Conservation (phyloP, 169 alveolate genomes). For the Babesia caballi region DNA sequence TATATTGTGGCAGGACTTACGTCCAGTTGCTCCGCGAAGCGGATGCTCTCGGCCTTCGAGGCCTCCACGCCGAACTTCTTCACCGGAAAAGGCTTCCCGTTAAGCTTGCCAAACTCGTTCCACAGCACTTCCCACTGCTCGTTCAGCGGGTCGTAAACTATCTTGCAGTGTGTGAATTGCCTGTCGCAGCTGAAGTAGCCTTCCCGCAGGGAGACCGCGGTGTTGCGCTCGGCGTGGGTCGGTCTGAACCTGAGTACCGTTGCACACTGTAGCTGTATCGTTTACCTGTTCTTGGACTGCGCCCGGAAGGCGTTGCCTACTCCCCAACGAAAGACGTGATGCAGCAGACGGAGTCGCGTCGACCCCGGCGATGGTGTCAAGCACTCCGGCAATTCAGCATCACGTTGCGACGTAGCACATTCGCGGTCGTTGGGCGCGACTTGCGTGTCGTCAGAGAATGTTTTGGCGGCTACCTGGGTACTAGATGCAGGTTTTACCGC, state of each 20-base stretch:
- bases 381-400: too few relatives aligned
- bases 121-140: conserved; percentile 83
- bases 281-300: conserved; percentile 72
- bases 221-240: conserved; percentile 62
- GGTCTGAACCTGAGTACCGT: conserved; percentile 60
- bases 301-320: conserved; percentile 73
- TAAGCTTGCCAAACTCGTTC: conserved; percentile 70
- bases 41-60: conserved; percentile 67
- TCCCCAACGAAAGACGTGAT: conserved; percentile 77
- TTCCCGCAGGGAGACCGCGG: conserved; percentile 65
- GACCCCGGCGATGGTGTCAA: conserved; percentile 43
- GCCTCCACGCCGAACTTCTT: conserved; percentile 74
- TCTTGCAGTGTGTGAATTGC: conserved; percentile 56
- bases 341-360: conserved; percentile 21
- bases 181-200: conserved; percentile 63
- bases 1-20: conserved; percentile 21
- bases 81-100: conserved; percentile 78
- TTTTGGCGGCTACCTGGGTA: too few relatives aligned
- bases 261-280: neutral
- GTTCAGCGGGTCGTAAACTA: conserved; percentile 68
- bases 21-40: conserved; percentile 65
- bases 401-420: too few relatives aligned
- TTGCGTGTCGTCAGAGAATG: too few relatives aligned
- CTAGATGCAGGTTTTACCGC: too few relatives aligned
- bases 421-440: too few relatives aligned